These are phyloP conservation scores for Violaceomyces palustris DNA, from an alignment of 1,284 basidiomycete genomes.

Conservation along the genomic window DNA sequence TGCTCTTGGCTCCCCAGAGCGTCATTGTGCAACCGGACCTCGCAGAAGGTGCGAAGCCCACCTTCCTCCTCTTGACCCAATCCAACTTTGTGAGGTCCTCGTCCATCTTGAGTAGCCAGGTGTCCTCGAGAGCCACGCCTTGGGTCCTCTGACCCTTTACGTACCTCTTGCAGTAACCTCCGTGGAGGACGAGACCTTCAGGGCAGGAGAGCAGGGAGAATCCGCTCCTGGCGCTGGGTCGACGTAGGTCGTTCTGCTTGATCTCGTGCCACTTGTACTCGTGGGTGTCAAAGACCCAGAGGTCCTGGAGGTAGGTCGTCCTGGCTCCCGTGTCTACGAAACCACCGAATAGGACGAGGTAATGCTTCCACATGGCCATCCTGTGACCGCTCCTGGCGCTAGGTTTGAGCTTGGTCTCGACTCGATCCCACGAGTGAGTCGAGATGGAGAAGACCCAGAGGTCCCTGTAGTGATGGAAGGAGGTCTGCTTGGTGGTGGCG, in stretches of 20 bases:
- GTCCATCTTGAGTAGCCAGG: conserved; percentile 72
- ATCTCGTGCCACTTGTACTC: conserved; percentile 83
- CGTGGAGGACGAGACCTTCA: conserved; percentile 78
- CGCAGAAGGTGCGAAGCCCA: conserved; percentile 59
- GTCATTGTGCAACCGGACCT: conserved; percentile 77
- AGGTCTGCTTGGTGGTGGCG: conserved; percentile 76
- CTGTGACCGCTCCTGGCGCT: conserved; percentile 74
- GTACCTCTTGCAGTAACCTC: conserved; percentile 90
- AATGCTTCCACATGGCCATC: conserved; percentile 87
- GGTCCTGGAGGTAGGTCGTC: conserved; percentile 79
- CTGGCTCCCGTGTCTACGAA: conserved; percentile 71
- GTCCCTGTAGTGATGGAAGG: conserved; percentile 85
- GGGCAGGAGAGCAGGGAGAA: conserved; percentile 77
- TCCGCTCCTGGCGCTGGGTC: conserved; percentile 55
- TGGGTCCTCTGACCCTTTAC: conserved; percentile 76
- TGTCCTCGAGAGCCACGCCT: conserved; percentile 83
- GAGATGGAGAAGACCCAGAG: conserved; percentile 47
- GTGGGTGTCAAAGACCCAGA: conserved; percentile 82
- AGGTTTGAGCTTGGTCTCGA: conserved; percentile 78
- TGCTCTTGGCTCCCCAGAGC: conserved; percentile 62
- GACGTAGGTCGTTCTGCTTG: conserved; percentile 55
- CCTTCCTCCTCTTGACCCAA: conserved; percentile 81
- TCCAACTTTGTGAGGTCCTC: conserved; percentile 55
- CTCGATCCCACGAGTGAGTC: conserved; percentile 72
- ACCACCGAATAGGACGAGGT: conserved; percentile 74